phyloP scores from a whole-genome alignment of 2,329 filamentous ascomycete genomes.

The Chaetomium sp. region DNA sequence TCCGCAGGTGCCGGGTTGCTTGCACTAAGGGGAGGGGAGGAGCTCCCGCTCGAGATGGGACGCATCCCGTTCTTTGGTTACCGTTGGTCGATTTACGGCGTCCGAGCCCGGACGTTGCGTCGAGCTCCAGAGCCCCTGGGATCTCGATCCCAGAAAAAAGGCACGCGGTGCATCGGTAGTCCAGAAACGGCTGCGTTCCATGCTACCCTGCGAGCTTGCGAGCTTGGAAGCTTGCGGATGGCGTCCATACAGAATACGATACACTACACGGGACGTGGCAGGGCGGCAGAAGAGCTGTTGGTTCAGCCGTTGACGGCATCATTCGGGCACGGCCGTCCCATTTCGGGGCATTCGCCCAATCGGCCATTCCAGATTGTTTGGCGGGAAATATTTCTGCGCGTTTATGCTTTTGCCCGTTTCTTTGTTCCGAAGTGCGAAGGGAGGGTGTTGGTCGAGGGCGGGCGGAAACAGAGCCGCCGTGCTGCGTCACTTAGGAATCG shows the following conservation, averaged over 20 bases:
- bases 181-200: too few relatives aligned
- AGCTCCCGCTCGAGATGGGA: too few relatives aligned
- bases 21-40: too few relatives aligned
- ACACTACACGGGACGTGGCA: too few relatives aligned
- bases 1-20: background rate
- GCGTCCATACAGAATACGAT: too few relatives aligned
- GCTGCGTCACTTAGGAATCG: conserved; percentile 2
- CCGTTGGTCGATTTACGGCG: conserved; percentile 18
- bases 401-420: background rate
- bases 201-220: too few relatives aligned
- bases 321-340: background rate
- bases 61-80: background rate
- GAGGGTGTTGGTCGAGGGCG: conserved; percentile 5
- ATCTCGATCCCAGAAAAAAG: background rate
- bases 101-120: background rate
- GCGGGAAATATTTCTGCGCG: background rate
- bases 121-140: background rate
- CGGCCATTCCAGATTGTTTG: background rate
- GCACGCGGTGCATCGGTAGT: background rate
- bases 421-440: background rate
- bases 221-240: too few relatives aligned
- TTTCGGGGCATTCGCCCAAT: conserved; percentile 1
- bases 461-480: conserved; percentile 5
- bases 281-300: too few relatives aligned
- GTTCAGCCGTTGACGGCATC: background rate